Conservation (phyloP, 768 basidiomycete genomes). For the Tylopilus felleus region DNA sequence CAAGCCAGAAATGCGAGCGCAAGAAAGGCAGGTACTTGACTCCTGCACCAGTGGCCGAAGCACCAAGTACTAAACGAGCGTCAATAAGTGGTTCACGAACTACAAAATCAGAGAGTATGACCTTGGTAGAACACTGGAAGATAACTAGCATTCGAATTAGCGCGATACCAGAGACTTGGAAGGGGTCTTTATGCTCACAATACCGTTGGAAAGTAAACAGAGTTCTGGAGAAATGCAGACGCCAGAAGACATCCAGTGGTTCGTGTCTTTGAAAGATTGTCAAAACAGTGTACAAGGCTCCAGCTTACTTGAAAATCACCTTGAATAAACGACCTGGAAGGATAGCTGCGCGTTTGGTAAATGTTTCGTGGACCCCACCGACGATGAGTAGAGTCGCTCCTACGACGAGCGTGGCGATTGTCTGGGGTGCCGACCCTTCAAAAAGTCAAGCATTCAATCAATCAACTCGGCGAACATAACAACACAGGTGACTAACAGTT, state of each 20-base stretch:
- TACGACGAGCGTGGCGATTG: constrained; percentile 54
- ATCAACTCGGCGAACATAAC: not conserved
- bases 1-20: not conserved
- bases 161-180: not conserved
- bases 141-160: constrained; percentile 36
- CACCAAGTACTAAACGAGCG: constrained; percentile 48
- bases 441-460: not conserved
- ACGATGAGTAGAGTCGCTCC: constrained; percentile 50
- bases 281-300: not conserved
- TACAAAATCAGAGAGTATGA: not conserved
- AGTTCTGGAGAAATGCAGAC: constrained; percentile 56
- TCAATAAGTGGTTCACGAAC: not conserved
- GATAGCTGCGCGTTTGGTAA: constrained; percentile 63
- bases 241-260: constrained; percentile 61
- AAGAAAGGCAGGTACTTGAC: constrained; percentile 55
- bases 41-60: constrained; percentile 66
- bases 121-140: constrained; percentile 73
- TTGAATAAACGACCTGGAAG: constrained; percentile 75
- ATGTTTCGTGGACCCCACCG: constrained; percentile 53
- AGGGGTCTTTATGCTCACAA: constrained; percentile 13
- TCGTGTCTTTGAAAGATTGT: constrained; percentile 46
- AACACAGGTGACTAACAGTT: constrained; percentile 46
- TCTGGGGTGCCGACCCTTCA: constrained; percentile 52
- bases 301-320: constrained; percentile 30
- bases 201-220: constrained; percentile 52